Evolutionary conservation across 2,329 filamentous ascomycete species (phyloP).

Genomic region (Tolypocladium nubicola): DNA sequence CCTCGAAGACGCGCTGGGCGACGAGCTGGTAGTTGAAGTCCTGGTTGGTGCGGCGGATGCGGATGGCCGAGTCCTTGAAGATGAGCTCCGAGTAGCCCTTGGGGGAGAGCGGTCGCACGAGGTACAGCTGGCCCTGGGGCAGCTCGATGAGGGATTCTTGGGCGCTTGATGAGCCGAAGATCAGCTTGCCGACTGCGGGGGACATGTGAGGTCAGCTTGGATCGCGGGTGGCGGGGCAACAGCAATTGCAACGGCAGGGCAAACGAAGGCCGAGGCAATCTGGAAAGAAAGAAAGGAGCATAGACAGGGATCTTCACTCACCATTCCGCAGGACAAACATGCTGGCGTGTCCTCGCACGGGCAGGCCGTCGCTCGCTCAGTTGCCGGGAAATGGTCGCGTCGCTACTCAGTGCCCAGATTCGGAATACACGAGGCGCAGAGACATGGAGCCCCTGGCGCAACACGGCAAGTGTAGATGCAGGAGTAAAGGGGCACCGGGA

Average conservation of each 20-base stretch:
- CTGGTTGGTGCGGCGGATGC: conserved; percentile 84
- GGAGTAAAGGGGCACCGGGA: neutral
- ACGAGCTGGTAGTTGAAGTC: conserved; percentile 97
- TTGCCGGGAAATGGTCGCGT: neutral
- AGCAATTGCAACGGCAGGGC: neutral
- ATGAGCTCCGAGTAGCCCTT: conserved; percentile 99
- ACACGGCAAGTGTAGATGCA: neutral
- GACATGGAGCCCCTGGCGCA: neutral
- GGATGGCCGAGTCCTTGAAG: conserved; percentile 92
- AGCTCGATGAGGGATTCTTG: conserved; percentile 94
- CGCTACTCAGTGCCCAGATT: neutral
- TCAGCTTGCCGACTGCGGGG: conserved; percentile 69
- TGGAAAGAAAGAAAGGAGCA: neutral
- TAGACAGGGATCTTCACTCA: conserved; percentile 16
- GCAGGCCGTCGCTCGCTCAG: neutral
- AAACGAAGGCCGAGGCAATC: too few species aligned
- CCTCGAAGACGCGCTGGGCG: conserved; percentile 90
- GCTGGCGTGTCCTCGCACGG: neutral
- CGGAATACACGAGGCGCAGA: neutral
- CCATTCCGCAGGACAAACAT: conserved; percentile 36
- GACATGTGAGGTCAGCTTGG: neutral
- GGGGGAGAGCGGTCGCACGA: conserved; percentile 86
- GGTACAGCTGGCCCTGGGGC: conserved; percentile 90
- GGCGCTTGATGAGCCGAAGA: conserved; percentile 72
- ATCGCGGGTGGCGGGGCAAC: neutral